Percentiles rank a stretch among this genome's conserved stretches.
phyloP scores from a whole-genome alignment of 2,329 filamentous ascomycete species.

The Colletotrichum lupini region DNA sequence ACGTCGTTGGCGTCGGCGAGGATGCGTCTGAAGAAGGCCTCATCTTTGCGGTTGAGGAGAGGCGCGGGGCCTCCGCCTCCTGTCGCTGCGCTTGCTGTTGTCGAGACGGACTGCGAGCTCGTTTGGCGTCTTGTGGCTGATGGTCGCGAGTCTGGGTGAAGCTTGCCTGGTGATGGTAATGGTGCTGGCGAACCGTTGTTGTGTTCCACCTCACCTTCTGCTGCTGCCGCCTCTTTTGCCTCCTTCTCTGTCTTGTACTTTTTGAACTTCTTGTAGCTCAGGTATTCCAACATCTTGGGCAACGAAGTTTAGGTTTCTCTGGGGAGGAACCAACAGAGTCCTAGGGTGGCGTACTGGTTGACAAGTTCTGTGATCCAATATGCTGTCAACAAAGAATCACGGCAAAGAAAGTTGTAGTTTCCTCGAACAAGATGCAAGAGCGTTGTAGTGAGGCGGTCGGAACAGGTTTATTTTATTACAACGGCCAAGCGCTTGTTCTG shows the following conservation, averaged over 20 bases:
- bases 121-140: constrained; percentile 34
- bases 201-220: constrained; percentile 36
- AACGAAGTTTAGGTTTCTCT: neutral
- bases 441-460: constrained; percentile 7
- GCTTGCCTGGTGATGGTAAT: neutral
- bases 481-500: constrained; percentile 26
- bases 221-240: constrained; percentile 42
- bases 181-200: constrained; percentile 13
- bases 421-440: neutral
- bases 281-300: constrained; percentile 69
- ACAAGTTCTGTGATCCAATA: neutral
- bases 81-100: constrained; percentile 42
- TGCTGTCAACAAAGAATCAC: neutral
- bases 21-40: constrained; percentile 67
- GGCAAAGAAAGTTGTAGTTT: neutral
- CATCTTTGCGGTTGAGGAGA: constrained; percentile 66
- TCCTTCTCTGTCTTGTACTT: constrained; percentile 66
- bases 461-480: constrained; percentile 23
- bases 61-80: constrained; percentile 45
- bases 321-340: neutral
- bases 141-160: constrained; percentile 17
- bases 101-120: constrained; percentile 36
- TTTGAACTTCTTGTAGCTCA: constrained; percentile 71
- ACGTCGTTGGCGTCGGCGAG: constrained; percentile 50
- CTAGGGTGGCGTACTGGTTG: constrained; percentile 34